Base-by-base conservation (phyloP, 2,329 filamentous ascomycete genomes). In the Xylaria hypoxylon region DNA sequence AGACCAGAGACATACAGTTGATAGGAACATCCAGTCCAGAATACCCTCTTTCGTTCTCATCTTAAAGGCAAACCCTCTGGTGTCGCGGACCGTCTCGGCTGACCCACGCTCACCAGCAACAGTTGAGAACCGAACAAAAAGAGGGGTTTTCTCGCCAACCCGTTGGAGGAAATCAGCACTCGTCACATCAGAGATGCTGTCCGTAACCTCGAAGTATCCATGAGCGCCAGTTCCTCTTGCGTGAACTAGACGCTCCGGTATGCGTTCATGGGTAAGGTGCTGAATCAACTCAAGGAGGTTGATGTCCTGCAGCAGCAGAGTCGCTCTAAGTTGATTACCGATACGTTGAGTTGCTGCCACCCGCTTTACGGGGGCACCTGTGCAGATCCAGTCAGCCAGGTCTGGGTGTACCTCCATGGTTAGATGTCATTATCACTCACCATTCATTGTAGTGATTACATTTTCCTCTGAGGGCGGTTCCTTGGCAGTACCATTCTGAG, bases 61-160 rank as follows among this genome's bases (percentile, higher is more conserved):
- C 64, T 74, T 74, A 62, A 71, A 67, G 31, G 73, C 71, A 26
- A 74, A 74, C 19, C 73, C 73, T 35, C 72, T 59, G 3, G 70
- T 68, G 59, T 74, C 72, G 11, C 73, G 68, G 11, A 71, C 68
- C 2, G 68, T 72, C 55, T 74, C 73, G 1, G 72, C 60, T 11
- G 70, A 67, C 11, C 71, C 73, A 52, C 67, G 63, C 56, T 73
- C 72, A 5, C 70, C 71, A n/a, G 59, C 71, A n/a, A 73, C 73
- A 6, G 72, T 73, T 7, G 73, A 74, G 53, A 74, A 73, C 2
- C 73, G 73, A 10, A 31, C 64, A 26, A 74, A 68, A 2, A 71
- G 60, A 4, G 73, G 72, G 2, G 73, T 74, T 62, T 71, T 71
- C 68, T 74, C 72, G 1, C 73, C 71, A 11, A 73, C 59, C 1